Evolutionary conservation across 202 grass and related monocot species (phyloP), one percentile per base, ranked within the genome.

Genomic region (Thinopyrum obtusiflorum): DNA sequence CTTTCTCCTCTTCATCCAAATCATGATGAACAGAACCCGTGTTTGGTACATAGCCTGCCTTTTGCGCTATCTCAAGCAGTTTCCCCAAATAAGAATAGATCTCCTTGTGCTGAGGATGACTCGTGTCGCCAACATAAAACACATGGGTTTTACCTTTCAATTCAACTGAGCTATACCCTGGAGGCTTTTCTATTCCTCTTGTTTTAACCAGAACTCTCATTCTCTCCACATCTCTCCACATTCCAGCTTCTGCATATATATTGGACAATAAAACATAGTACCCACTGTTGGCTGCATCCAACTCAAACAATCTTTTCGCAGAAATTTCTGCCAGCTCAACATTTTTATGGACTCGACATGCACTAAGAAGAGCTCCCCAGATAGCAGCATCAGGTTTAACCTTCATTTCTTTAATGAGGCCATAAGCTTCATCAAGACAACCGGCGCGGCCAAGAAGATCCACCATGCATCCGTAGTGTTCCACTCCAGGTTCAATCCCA

Each of bases 1-100:
- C 89, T 81, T 94, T 97, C 80, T 97, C 94, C 89, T 97, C 94
- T 86, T 92, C 90, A 86, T 97, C 90, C 26, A 97, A 84, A 86
- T 97, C 92, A 84, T 97, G 94, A 76, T 80, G 76, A 88, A 92
- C 90, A 25, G 92, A 94, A 44, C 90, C 64, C 2, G 94, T 94
- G 82, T 97, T 93, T 89, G 92, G 92, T 68, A 89, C 83, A 76
- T 97, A 94, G 25, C 94, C 92, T 27, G 92, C 83, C 86, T 92
- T 92, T 82, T 86, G 90, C 82, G 94, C 91, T 86, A 57, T 91
- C 55, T 92, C 78, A 66, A 84, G 86, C 29, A 97, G 87, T 78
- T 97, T 84, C 77, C 92, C 91, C 86, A 97, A 87, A 90, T 97
- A 92, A 62, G 25, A 62, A 90, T 94, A 92, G 7, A 97, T 89